These are phyloP conservation scores for Ceriops decandra DNA, from an alignment of 345 rosid genomes.

Conservation along the genomic window DNA sequence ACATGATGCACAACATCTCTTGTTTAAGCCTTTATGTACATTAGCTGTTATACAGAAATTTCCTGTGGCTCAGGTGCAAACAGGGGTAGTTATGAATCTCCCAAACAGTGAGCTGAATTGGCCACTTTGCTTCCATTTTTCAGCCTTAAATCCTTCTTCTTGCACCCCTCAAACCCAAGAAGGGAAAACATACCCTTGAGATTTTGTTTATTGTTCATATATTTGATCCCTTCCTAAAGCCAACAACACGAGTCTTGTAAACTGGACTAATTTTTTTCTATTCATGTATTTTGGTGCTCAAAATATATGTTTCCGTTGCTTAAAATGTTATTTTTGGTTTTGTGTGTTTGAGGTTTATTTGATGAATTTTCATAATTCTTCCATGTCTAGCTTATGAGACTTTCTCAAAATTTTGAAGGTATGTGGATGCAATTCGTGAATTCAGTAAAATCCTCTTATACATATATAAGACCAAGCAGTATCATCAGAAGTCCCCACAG, in stretches of 20 bases:
- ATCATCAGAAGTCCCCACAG: constrained; percentile 85
- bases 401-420: constrained; percentile 37
- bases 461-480: constrained; percentile 91
- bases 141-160: neutral
- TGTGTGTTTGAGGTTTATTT: neutral
- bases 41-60: neutral
- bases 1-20: no score
- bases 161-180: neutral
- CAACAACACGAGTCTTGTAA: neutral
- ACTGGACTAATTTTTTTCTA: neutral
- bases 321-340: neutral
- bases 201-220: neutral
- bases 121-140: neutral
- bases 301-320: neutral
- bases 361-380: neutral
- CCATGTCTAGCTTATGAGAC: constrained; percentile 6
- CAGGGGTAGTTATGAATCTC: neutral
- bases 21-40: no score
- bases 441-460: constrained; percentile 91
- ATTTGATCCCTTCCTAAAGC: no score
- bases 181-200: neutral
- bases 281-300: neutral
- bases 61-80: neutral
- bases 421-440: constrained; percentile 88
- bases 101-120: neutral